These are phyloP conservation scores for Trypanosoma cruzi DNA, from an alignment of 208 protist species.

Conservation along the genomic window DNA sequence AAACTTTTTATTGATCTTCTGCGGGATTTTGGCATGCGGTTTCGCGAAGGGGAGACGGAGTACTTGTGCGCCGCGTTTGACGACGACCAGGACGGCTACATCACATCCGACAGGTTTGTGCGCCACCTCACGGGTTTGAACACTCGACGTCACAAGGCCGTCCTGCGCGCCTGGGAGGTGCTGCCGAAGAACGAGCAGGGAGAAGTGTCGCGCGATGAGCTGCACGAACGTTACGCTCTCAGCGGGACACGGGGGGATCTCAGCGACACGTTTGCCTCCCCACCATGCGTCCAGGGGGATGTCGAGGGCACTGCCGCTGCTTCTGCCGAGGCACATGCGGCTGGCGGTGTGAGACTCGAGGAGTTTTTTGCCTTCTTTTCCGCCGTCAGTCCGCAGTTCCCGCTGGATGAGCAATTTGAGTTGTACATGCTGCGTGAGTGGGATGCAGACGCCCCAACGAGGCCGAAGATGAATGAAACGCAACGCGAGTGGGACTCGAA, in stretches of 20 bases:
- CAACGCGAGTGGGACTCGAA: conserved; percentile 65
- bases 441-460: conserved; percentile 53
- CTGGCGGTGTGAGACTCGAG: conserved; percentile 33
- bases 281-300: not conserved
- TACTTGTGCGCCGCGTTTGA: conserved; percentile 84
- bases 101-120: conserved; percentile 58
- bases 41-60: conserved; percentile 46
- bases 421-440: conserved; percentile 67
- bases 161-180: conserved; percentile 60
- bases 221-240: conserved; percentile 35
- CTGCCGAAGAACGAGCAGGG: conserved; percentile 47
- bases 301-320: not conserved
- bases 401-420: conserved; percentile 76
- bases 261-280: conserved; percentile 9
- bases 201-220: conserved; percentile 30
- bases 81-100: conserved; percentile 43
- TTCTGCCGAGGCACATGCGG: conserved; percentile 8
- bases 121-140: conserved; percentile 84
- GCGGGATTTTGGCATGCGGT: conserved; percentile 40
- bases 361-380: conserved; percentile 85
- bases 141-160: conserved; percentile 60
- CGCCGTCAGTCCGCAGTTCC: conserved; percentile 52
- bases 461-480: conserved; percentile 69
- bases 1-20: conserved; percentile 57
- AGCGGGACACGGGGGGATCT: conserved; percentile 22